Percentiles rank a stretch among this genome's conserved stretches.
Conservation (phyloP, 2,329 filamentous ascomycete species). For the Pseudogymnoascus sp. region DNA sequence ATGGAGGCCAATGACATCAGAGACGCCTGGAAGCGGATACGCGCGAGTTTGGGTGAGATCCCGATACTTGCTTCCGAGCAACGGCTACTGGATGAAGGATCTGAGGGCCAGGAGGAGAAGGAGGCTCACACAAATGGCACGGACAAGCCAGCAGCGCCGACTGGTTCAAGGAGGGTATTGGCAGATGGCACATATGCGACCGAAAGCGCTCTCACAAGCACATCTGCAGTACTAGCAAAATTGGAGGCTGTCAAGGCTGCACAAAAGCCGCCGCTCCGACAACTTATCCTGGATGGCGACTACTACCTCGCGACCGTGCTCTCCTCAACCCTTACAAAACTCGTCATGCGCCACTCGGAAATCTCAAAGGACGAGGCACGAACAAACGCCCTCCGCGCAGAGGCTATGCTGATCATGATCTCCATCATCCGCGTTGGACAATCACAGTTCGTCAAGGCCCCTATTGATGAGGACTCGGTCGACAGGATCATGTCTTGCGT, state of each 20-base stretch:
- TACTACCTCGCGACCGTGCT: constrained; percentile 93
- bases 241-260: constrained; percentile 95
- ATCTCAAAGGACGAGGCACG: constrained; percentile 78
- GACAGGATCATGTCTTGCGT: constrained; percentile 98
- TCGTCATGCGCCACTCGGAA: constrained; percentile 95
- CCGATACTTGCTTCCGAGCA: constrained; percentile 95
- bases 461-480: constrained; percentile 96
- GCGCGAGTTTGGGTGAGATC: constrained; percentile 89
- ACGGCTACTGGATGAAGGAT: constrained; percentile 74
- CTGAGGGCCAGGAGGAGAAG: constrained; percentile 58
- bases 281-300: constrained; percentile 93
- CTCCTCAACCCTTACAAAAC: constrained; percentile 91
- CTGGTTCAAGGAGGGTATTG: constrained; percentile 81
- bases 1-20: constrained; percentile 88
- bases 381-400: constrained; percentile 87
- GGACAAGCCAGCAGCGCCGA: constrained; percentile 65
- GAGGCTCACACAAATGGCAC: constrained; percentile 65
- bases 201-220: constrained; percentile 89
- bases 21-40: constrained; percentile 93
- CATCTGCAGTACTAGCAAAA: constrained; percentile 80
- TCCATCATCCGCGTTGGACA: constrained; percentile 96
- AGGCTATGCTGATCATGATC: constrained; percentile 99
- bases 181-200: constrained; percentile 97
- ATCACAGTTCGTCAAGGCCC: constrained; percentile 96
- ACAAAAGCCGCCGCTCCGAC: constrained; percentile 87